phyloP scores from a whole-genome alignment of 2,329 filamentous ascomycete species.

The Sordariomycetes sp. region DNA sequence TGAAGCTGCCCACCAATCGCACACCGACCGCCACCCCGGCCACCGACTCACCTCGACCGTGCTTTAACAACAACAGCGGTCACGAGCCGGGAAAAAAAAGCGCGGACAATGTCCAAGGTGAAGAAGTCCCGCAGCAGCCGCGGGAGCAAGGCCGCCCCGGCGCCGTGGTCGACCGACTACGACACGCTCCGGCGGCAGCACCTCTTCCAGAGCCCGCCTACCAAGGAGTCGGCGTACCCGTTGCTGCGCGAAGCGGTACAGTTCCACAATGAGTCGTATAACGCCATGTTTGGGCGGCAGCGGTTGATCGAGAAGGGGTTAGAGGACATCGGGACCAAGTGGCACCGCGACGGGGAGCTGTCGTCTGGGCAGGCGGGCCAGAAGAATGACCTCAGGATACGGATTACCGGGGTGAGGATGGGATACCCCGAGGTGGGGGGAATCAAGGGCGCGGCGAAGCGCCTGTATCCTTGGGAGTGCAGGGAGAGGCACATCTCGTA shows the following conservation, averaged over 20 bases:
- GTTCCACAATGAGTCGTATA: conserved; percentile 93
- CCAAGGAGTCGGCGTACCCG: conserved; percentile 78
- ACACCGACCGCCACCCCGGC: neutral
- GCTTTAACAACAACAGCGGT: neutral
- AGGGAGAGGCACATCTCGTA: conserved; percentile 90
- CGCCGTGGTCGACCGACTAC: conserved; percentile 34
- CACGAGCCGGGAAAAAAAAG: neutral
- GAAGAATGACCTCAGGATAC: conserved; percentile 65
- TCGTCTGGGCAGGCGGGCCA: conserved; percentile 36
- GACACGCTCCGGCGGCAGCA: conserved; percentile 75
- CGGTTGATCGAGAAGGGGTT: conserved; percentile 57
- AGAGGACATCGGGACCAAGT: conserved; percentile 80
- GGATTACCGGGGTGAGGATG: conserved; percentile 69
- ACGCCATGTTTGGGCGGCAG: conserved; percentile 63
- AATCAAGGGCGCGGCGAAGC: neutral
- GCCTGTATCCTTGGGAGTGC: conserved; percentile 79
- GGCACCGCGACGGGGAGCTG: conserved; percentile 72
- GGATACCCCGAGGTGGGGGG: conserved; percentile 63
- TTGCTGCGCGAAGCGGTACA: conserved; percentile 73
- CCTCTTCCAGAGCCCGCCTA: conserved; percentile 80
- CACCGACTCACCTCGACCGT: neutral
- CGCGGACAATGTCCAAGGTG: neutral
- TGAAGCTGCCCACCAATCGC: neutral
- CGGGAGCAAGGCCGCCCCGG: neutral
- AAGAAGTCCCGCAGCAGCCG: neutral